phyloP scores from a whole-genome alignment of 148 eudicot species.

The Tetragonia tetragonoides region DNA sequence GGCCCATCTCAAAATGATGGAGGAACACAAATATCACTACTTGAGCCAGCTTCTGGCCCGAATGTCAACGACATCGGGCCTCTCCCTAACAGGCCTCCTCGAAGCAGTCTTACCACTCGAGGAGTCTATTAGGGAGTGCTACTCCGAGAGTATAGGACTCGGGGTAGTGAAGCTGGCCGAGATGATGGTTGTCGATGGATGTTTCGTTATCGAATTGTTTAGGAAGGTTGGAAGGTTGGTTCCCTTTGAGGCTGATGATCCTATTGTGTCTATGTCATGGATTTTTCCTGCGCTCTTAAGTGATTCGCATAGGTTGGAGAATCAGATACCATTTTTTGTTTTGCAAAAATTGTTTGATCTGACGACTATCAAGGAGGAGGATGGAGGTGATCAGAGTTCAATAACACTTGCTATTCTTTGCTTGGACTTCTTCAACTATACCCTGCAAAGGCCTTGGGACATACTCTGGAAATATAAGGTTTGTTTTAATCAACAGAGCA shows the following conservation, averaged over 20 bases:
- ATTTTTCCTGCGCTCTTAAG: conserved; percentile 52
- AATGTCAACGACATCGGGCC: conserved; percentile 18
- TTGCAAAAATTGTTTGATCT: conserved; percentile 53
- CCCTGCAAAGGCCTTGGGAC: conserved; percentile 37
- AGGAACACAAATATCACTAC: conserved; percentile 77
- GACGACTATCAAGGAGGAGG: conserved; percentile 6
- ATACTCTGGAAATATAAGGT: conserved; percentile 34
- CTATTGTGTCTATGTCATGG: conserved; percentile 66
- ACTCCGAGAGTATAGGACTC: conserved; percentile 42
- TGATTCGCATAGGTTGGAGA: conserved; percentile 69
- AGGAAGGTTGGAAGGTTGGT: conserved; percentile 48
- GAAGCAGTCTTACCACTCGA: conserved; percentile 46
- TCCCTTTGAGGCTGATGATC: conserved; percentile 51
- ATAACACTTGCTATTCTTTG: conserved; percentile 34
- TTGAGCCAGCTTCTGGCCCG: conserved; percentile 38
- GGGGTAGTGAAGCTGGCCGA: conserved; percentile 42
- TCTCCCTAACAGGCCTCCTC: conserved; percentile 34
- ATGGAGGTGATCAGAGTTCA: conserved; percentile 13
- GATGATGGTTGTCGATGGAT: conserved; percentile 82
- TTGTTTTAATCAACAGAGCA: no score
- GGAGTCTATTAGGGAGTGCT: conserved; percentile 44
- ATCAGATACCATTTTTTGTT: conserved; percentile 72
- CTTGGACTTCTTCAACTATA: conserved; percentile 52
- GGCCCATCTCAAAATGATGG: conserved; percentile 52
- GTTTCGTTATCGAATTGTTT: conserved; percentile 71